These are phyloP conservation scores for Boehmeria nivea DNA, from an alignment of 306 rosid species.

Conservation along the genomic window DNA sequence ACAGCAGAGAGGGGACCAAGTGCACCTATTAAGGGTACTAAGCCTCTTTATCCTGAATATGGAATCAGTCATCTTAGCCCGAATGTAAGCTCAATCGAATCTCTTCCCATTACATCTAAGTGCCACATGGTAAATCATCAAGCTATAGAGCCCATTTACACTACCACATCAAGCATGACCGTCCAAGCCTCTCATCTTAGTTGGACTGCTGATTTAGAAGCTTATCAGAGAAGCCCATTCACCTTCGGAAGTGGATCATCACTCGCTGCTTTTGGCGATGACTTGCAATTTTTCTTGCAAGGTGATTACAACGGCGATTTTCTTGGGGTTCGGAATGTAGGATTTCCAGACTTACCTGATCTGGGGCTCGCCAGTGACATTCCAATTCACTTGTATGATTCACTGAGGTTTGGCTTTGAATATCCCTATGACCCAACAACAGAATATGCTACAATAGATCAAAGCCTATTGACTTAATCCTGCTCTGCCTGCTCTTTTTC, in stretches of 20 bases:
- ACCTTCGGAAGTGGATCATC: too few species aligned
- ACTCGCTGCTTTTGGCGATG: conserved; percentile 71
- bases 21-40: conserved; percentile 33
- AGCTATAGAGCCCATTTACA: conserved; percentile 39
- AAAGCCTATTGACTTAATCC: conserved; percentile 62
- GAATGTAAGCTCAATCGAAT: conserved; percentile 31
- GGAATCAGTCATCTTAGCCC: conserved; percentile 40
- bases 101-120: conserved; percentile 44
- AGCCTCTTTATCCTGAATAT: conserved; percentile 41
- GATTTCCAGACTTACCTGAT: conserved; percentile 49
- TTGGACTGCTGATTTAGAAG: conserved; percentile 46
- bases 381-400: conserved; percentile 53
- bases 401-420: conserved; percentile 38
- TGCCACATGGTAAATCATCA: conserved; percentile 36
- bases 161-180: conserved; percentile 37
- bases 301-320: conserved; percentile 46
- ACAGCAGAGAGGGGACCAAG: conserved; percentile 28
- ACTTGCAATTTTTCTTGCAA: conserved; percentile 47
- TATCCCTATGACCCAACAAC: conserved; percentile 42
- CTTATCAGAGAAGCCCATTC: conserved; percentile 35
- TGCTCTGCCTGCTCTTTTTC: conserved; percentile 18
- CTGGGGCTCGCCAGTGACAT: conserved; percentile 47
- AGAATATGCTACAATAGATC: conserved; percentile 60
- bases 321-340: conserved; percentile 47
- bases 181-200: conserved; percentile 41